Conservation (phyloP, 1,139 yeast species). For the Meyerozyma sp. region DNA sequence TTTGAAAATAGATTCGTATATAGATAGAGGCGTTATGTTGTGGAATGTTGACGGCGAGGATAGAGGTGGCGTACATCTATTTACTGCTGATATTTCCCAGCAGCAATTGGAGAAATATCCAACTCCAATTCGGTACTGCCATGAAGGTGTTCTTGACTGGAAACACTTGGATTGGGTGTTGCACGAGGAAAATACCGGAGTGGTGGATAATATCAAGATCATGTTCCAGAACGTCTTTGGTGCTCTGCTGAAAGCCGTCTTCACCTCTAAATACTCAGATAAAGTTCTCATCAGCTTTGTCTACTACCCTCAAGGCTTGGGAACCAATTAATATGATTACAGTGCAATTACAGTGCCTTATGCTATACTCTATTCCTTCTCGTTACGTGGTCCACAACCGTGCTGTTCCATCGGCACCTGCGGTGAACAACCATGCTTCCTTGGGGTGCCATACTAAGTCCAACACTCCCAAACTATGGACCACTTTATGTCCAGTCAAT, state of each 20-base stretch:
- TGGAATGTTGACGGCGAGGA: slow-evolving; percentile 31
- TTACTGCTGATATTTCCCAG: slow-evolving; percentile 30
- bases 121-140: slow-evolving; percentile 17
- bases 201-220: slow-evolving; percentile 36
- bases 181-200: slow-evolving; percentile 36
- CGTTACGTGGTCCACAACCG: slow-evolving; percentile 84
- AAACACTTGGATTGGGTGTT: slow-evolving; percentile 35
- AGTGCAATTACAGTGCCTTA: not conserved
- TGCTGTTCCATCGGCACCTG: slow-evolving; percentile 98
- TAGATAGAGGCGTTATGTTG: slow-evolving; percentile 31
- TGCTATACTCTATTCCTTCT: slow-evolving; percentile 2
- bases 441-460: slow-evolving; percentile 94
- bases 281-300: slow-evolving; percentile 12
- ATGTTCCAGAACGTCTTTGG: slow-evolving; percentile 23
- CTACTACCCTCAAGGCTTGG: slow-evolving; percentile 9
- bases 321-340: no score
- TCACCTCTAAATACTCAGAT: slow-evolving; percentile 15
- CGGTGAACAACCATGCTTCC: slow-evolving; percentile 96
- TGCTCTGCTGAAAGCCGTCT: slow-evolving; percentile 18
- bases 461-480: slow-evolving; percentile 81
- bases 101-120: slow-evolving; percentile 20
- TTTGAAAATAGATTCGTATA: slow-evolving; percentile 20
- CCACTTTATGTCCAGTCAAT: slow-evolving; percentile 83
- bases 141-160: slow-evolving; percentile 47
- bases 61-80: slow-evolving; percentile 38